Percentiles rank a stretch among this genome's conserved stretches.
Conservation (phyloP, 441 rosid genomes). For the Syzygium malaccense region DNA sequence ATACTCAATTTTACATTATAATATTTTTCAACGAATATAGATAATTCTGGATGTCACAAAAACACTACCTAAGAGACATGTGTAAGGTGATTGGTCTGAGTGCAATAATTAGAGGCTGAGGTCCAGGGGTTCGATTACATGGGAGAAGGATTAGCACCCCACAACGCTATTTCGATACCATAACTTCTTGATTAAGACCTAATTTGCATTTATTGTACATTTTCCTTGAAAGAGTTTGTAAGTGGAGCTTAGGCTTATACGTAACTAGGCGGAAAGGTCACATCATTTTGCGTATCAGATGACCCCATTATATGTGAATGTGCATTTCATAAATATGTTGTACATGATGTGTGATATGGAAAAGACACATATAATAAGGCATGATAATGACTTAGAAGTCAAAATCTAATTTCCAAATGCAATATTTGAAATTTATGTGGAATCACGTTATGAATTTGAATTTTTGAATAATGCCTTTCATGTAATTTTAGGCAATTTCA, state of each 20-base stretch:
- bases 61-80: not conserved
- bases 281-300: not conserved
- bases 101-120: not conserved
- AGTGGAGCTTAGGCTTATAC: not conserved
- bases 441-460: not conserved
- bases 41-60: too few species aligned
- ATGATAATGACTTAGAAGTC: not conserved
- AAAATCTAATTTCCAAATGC: not conserved
- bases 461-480: not conserved
- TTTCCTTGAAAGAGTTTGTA: not conserved
- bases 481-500: not conserved
- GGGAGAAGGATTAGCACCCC: not conserved
- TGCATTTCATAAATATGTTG: not conserved
- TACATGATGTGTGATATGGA: not conserved
- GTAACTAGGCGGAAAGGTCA: not conserved
- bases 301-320: not conserved
- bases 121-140: not conserved
- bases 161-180: accelerated
- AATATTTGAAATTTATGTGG: not conserved
- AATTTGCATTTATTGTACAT: not conserved
- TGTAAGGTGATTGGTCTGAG: not conserved
- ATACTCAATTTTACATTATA: too few species aligned
- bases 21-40: too few species aligned
- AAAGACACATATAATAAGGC: not conserved
- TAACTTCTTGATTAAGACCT: not conserved